These are phyloP conservation scores for Trichoderma sp. DNA, from an alignment of 2,329 filamentous ascomycete species.

Conservation along the genomic window DNA sequence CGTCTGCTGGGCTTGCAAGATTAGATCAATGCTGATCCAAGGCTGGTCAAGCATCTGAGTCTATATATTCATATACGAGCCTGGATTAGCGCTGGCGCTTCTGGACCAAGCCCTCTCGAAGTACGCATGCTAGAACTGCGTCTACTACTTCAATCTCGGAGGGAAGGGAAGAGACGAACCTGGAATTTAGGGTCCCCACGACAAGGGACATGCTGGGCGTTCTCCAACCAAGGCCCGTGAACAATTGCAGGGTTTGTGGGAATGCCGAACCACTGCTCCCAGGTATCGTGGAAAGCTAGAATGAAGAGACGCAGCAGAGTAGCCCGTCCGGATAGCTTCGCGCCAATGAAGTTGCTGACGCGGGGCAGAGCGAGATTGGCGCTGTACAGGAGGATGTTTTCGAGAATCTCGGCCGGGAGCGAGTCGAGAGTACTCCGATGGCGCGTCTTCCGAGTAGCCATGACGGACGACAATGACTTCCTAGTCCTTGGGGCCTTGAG, in stretches of 20 bases:
- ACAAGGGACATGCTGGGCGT: constrained; percentile 25
- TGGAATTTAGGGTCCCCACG: constrained; percentile 50
- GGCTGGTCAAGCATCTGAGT: constrained; percentile 48
- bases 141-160: not conserved
- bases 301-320: constrained; percentile 46
- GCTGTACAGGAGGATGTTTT: constrained; percentile 56
- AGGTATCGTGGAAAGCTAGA: constrained; percentile 44
- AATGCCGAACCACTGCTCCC: constrained; percentile 46
- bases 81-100: constrained; percentile 27
- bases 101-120: not conserved
- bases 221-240: constrained; percentile 28
- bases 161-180: constrained; percentile 40
- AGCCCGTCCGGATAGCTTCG: constrained; percentile 49
- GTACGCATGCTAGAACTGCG: not conserved
- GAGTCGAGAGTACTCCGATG: constrained; percentile 38
- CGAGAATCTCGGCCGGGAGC: constrained; percentile 58
- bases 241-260: constrained; percentile 29
- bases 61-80: constrained; percentile 40
- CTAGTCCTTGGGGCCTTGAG: constrained; percentile 32
- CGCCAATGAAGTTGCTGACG: constrained; percentile 50
- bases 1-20: constrained; percentile 53
- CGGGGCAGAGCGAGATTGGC: constrained; percentile 53
- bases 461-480: constrained; percentile 39
- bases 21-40: constrained; percentile 51
- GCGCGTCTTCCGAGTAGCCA: constrained; percentile 37